Percentiles rank a stretch among this genome's conserved stretches.
Evolutionary conservation across 306 rosid genomes (phyloP).

Genomic region (Crotalaria pallida): DNA sequence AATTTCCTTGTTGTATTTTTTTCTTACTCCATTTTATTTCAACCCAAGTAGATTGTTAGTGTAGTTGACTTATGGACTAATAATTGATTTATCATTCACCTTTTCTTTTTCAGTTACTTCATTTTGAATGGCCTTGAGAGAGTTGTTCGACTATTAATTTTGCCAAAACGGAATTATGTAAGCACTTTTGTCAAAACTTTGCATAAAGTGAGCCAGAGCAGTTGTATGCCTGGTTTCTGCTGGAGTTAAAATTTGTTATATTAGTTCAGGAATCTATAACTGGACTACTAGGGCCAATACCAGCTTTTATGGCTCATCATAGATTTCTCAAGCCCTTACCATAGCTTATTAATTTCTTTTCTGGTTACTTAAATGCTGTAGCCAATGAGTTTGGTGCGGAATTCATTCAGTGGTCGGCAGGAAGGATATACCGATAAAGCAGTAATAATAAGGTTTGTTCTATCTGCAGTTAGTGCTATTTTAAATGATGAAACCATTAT

Average conservation of each 20-base stretch:
- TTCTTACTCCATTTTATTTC: slow-evolving; percentile 5
- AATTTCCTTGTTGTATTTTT: slow-evolving; percentile 7
- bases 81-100: slow-evolving; percentile 1
- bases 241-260: background rate
- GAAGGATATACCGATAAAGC: slow-evolving; percentile 96
- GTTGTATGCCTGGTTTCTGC: slow-evolving; percentile 16
- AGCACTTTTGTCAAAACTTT: slow-evolving; percentile 28
- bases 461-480: slow-evolving; percentile 11
- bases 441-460: slow-evolving; percentile 68
- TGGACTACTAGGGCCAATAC: background rate
- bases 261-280: background rate
- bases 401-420: slow-evolving; percentile 69
- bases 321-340: slow-evolving; percentile 16
- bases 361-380: slow-evolving; percentile 32
- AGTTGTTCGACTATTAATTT: slow-evolving; percentile 72
- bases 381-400: slow-evolving; percentile 85
- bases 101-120: slow-evolving; percentile 65
- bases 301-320: slow-evolving; percentile 12
- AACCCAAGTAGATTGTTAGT: background rate
- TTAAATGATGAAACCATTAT: background rate
- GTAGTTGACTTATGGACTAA: background rate
- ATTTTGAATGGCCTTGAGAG: slow-evolving; percentile 88
- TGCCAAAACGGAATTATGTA: slow-evolving; percentile 89
- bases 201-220: background rate
- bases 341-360: slow-evolving; percentile 23